Conservation (phyloP, 495 filamentous ascomycete species). For the Pseudevernia furfuracea region DNA sequence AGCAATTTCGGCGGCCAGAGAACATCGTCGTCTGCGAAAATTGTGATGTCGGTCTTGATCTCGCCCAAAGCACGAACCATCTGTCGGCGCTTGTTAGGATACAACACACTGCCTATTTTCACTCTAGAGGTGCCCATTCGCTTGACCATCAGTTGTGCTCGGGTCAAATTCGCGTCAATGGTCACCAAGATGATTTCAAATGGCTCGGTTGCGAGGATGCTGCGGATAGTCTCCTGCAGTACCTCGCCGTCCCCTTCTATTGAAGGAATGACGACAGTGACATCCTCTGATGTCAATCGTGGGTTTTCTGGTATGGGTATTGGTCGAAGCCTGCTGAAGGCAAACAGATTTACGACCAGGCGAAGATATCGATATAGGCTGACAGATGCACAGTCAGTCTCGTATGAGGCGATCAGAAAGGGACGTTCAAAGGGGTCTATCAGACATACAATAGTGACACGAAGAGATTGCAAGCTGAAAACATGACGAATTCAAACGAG, state of each 20-base stretch:
- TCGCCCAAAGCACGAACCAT: slow-evolving; percentile 73
- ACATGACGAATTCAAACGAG: slow-evolving; percentile 27
- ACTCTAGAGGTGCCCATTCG: slow-evolving; percentile 48
- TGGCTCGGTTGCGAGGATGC: slow-evolving; percentile 49
- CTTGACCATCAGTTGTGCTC: slow-evolving; percentile 45
- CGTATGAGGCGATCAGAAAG: not conserved
- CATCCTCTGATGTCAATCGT: slow-evolving; percentile 57
- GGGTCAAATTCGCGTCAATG: slow-evolving; percentile 53
- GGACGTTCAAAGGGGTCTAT: not conserved
- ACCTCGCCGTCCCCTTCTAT: slow-evolving; percentile 55
- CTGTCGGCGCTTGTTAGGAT: slow-evolving; percentile 77
- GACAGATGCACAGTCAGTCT: slow-evolving; percentile 12
- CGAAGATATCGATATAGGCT: slow-evolving; percentile 58
- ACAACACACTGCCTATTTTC: slow-evolving; percentile 44
- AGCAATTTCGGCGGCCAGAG: slow-evolving; percentile 70
- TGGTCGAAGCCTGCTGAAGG: slow-evolving; percentile 58
- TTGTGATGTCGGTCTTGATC: slow-evolving; percentile 62
- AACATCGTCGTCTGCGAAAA: slow-evolving; percentile 86
- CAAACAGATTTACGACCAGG: slow-evolving; percentile 55
- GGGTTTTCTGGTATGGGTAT: slow-evolving; percentile 55
- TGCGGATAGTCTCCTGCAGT: slow-evolving; percentile 52
- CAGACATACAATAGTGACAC: slow-evolving; percentile 27
- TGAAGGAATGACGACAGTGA: slow-evolving; percentile 66
- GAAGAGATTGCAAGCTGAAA: slow-evolving; percentile 24
- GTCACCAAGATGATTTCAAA: slow-evolving; percentile 56